Conservation (phyloP, 495 filamentous ascomycete genomes). For the Parathielavia appendiculata region DNA sequence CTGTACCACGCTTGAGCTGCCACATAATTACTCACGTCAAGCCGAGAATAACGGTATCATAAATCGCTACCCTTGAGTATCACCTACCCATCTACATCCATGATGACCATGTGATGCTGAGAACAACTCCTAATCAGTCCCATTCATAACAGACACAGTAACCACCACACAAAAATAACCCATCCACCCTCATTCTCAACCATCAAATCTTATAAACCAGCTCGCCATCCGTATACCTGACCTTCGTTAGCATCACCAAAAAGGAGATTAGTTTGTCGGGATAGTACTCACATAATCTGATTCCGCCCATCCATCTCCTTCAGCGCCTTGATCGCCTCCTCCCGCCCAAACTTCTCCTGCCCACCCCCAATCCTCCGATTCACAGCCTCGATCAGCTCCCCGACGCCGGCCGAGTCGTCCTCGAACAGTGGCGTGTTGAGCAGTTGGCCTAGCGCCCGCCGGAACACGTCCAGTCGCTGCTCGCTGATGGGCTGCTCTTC, state of each 20-base stretch:
- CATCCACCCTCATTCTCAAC: not conserved
- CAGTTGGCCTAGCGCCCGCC: constrained; percentile 69
- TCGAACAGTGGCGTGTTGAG: constrained; percentile 74
- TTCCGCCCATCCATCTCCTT: constrained; percentile 75
- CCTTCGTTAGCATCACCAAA: not conserved
- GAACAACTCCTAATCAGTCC: not conserved
- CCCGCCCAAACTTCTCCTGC: constrained; percentile 53
- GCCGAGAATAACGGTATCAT: not conserved
- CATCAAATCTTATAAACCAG: constrained; percentile 44
- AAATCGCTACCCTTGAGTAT: not conserved
- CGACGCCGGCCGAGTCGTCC: constrained; percentile 71
- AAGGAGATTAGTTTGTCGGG: not conserved
- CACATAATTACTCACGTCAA: not conserved
- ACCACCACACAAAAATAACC: not conserved
- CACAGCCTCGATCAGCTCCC: constrained; percentile 69
- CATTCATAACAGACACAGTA: not conserved
- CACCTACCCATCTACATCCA: not conserved
- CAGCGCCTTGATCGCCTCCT: constrained; percentile 73
- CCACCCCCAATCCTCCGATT: constrained; percentile 57
- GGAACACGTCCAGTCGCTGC: constrained; percentile 66
- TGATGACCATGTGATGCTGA: constrained; percentile 4
- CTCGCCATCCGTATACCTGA: constrained; percentile 44
- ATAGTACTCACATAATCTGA: constrained; percentile 86
- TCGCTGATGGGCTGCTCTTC: constrained; percentile 50
- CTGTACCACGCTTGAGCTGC: too few relatives aligned